Evolutionary conservation across 345 rosid species (phyloP).

Genomic region (Firmiana major): DNA sequence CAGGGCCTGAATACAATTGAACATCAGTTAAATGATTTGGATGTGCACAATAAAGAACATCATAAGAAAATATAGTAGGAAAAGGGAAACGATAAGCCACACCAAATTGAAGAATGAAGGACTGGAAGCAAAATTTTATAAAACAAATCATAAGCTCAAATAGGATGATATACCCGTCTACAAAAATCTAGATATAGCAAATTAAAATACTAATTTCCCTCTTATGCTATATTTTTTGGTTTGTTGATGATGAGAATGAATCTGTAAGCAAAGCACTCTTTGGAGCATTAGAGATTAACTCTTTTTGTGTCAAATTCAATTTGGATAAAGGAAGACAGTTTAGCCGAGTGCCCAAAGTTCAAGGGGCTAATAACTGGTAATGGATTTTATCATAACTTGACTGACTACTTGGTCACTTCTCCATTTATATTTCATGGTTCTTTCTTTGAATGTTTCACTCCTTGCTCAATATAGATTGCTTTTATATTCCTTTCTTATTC

Average conservation of each 20-base stretch:
- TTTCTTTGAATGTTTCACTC: not conserved
- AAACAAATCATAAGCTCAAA: not conserved
- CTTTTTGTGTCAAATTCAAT: not conserved
- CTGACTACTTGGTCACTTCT: not conserved
- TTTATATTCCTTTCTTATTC: not conserved
- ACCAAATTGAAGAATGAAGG: not conserved
- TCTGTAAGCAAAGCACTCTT: not conserved
- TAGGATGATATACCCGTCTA: not conserved
- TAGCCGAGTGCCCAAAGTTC: not conserved
- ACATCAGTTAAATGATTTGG: not conserved
- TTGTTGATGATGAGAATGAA: slow-evolving; percentile 1
- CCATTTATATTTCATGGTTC: not conserved
- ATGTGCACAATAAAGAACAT: not conserved
- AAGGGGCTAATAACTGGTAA: not conserved
- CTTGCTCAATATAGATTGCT: not conserved
- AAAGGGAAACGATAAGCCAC: not conserved
- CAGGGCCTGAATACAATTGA: slow-evolving; percentile 45
- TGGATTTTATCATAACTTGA: not conserved
- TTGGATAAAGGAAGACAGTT: not conserved
- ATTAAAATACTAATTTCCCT: not conserved
- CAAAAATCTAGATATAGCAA: not conserved
- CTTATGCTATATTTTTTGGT: not conserved
- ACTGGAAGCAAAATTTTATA: not conserved
- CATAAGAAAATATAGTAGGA: not conserved
- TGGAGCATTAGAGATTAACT: not conserved